phyloP scores from a whole-genome alignment of 331 rosid species.

The Rhamnella rubrinervis region DNA sequence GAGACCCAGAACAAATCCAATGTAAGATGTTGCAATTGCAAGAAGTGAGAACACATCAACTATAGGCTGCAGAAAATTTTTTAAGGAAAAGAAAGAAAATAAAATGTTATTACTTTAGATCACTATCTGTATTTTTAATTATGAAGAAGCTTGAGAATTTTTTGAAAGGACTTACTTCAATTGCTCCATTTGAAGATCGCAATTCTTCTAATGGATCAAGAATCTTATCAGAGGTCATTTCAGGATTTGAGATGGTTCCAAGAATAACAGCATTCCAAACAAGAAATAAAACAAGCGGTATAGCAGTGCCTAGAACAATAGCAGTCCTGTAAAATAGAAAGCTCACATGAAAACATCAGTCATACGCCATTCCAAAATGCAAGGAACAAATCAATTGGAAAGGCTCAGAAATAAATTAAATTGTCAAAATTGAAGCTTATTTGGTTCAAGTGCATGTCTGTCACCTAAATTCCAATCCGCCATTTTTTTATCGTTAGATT shows the following conservation, averaged over 20 bases:
- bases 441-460: too few relatives aligned
- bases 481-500: not conserved
- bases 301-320: constrained; percentile 64
- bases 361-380: too few relatives aligned
- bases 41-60: constrained; percentile 71
- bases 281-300: constrained; percentile 67
- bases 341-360: not conserved
- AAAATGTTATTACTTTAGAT: not conserved
- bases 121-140: not conserved
- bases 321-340: constrained; percentile 54
- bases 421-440: too few relatives aligned
- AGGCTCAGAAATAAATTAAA: too few relatives aligned
- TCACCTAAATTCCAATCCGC: too few relatives aligned
- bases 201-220: constrained; percentile 60
- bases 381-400: too few relatives aligned
- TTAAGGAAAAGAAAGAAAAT: not conserved
- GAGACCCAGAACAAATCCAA: constrained; percentile 80
- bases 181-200: constrained; percentile 55
- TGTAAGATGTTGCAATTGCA: constrained; percentile 74
- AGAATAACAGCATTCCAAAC: constrained; percentile 80
- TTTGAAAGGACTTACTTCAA: constrained; percentile 51
- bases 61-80: constrained; percentile 58
- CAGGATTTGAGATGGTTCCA: constrained; percentile 54
- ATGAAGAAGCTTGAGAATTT: not conserved
- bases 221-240: constrained; percentile 40